Base-by-base conservation (phyloP, 1,139 yeast genomes). In the Eremothecium sinecaudum region DNA sequence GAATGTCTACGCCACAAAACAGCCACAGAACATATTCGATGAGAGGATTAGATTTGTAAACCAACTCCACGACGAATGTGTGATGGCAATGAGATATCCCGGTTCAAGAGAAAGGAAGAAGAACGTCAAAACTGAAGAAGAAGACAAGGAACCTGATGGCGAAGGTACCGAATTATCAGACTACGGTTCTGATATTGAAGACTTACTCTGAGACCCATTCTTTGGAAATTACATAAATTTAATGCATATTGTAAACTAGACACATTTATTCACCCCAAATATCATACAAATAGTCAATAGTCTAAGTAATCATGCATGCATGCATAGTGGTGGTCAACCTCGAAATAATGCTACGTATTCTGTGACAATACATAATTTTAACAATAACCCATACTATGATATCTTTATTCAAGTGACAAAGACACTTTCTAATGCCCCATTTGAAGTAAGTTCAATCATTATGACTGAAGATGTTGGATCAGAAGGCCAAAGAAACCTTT, bases 31-130 rank as follows among this genome's bases (percentile, higher is more conserved):
- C 12, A 82, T 86, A 41, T 86, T 84, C 63, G 92, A 90, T 60
- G 94, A 84, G 59, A 80, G 98, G 66, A 87, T 90, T 61, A 75
- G 76, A 52, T 92, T 90, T 61, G 90, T 95, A 56, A 82, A 86
- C 61, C 71, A 80, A 31, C 71, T 92, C 47, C 94, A 90, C 61
- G 84, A 86, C 48, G 97, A 90, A 51, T 76, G 86, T 57, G 94
- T 90, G 39, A 82, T 84, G 64, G 84, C 94, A 14, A 86, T 92
- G 97, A 75, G 97, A 51, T 92, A 82, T 60, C 94, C 96, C 5
- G 58, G 53, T 24, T 51, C 51, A 37, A 48, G 44, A 28, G 51
- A 43, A 31, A 46, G 34, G 39, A 47, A 45, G 36, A 43, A 43
- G 22, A 43, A 38, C 25, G 39, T 38, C 18, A 41, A 37, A 16